Percentiles rank a stretch among this genome's conserved stretches.
phyloP scores from a whole-genome alignment of 1,284 basidiomycete genomes.

The Puccinia coronata region DNA sequence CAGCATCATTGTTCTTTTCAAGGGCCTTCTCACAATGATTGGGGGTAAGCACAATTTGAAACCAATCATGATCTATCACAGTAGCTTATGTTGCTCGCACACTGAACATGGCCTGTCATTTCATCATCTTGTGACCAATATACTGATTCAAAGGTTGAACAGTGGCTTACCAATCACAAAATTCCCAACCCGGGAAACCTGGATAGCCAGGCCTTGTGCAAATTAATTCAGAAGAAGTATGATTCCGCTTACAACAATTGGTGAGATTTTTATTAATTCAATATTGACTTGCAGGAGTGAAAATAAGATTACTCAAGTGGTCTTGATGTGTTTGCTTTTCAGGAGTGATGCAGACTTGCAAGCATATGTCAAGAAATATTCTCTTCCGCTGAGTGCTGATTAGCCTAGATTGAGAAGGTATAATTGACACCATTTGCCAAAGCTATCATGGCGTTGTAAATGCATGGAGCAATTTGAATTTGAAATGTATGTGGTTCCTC shows the following conservation, averaged over 20 bases:
- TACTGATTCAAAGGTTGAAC: conserved; percentile 62
- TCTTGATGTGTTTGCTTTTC: background rate
- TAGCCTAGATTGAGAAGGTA: conserved; percentile 50
- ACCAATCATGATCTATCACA: background rate
- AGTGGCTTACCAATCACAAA: conserved; percentile 73
- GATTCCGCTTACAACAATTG: conserved; percentile 52
- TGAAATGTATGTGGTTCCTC: conserved; percentile 39
- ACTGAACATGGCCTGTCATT: background rate
- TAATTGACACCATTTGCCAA: conserved; percentile 52
- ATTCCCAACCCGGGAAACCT: conserved; percentile 63
- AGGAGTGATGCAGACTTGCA: conserved; percentile 53
- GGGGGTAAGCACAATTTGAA: conserved; percentile 26
- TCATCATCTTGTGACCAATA: background rate
- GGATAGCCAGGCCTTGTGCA: conserved; percentile 54
- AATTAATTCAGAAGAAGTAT: conserved; percentile 55
- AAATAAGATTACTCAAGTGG: background rate
- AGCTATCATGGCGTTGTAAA: conserved; percentile 52
- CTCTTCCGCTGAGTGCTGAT: conserved; percentile 50
- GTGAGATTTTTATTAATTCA: conserved; percentile 30
- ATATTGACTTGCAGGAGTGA: background rate
- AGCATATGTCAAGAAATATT: conserved; percentile 50
- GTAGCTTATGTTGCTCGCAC: background rate
- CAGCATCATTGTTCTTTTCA: background rate
- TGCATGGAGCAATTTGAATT: conserved; percentile 51
- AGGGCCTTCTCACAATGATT: conserved; percentile 48